Conservation (phyloP, 2,329 filamentous ascomycete species). For the Plenodomus lindquistii region DNA sequence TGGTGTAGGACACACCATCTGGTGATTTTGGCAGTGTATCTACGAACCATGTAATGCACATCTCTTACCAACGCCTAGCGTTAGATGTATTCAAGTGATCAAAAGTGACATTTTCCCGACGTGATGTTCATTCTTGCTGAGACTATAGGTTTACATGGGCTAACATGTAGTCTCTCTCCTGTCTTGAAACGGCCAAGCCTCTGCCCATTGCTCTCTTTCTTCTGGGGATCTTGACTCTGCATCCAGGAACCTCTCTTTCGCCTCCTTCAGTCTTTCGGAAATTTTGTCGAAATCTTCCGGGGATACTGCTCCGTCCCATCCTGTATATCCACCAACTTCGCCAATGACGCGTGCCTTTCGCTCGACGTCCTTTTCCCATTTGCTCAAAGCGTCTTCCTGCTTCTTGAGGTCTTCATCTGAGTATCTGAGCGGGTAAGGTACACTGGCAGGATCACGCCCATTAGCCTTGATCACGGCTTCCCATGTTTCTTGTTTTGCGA, state of each 20-base stretch:
- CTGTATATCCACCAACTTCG: constrained; percentile 11
- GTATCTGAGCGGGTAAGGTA: background rate
- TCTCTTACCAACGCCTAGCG: too few relatives aligned
- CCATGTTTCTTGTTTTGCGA: constrained; percentile 5
- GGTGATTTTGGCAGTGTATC: too few relatives aligned
- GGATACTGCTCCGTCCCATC: constrained; percentile 11
- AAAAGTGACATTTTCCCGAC: too few relatives aligned
- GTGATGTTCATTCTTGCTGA: too few relatives aligned
- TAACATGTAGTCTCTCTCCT: too few relatives aligned
- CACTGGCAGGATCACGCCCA: background rate
- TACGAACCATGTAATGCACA: too few relatives aligned
- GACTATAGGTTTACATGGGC: too few relatives aligned
- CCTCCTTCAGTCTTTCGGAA: constrained; percentile 6
- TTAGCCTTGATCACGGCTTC: background rate
- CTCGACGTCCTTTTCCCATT: constrained; percentile 7
- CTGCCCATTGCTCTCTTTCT: background rate
- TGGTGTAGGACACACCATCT: too few relatives aligned
- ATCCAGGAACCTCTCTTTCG: background rate
- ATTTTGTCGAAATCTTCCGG: constrained; percentile 5
- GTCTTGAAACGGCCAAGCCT: background rate
- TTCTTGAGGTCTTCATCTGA: background rate
- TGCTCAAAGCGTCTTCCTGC: background rate
- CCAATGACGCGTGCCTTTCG: constrained; percentile 8
- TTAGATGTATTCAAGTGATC: too few relatives aligned
- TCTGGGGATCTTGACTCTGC: background rate